These are phyloP conservation scores for Phytophthora litchii DNA, from an alignment of 352 stramenopile species.

Conservation along the genomic window DNA sequence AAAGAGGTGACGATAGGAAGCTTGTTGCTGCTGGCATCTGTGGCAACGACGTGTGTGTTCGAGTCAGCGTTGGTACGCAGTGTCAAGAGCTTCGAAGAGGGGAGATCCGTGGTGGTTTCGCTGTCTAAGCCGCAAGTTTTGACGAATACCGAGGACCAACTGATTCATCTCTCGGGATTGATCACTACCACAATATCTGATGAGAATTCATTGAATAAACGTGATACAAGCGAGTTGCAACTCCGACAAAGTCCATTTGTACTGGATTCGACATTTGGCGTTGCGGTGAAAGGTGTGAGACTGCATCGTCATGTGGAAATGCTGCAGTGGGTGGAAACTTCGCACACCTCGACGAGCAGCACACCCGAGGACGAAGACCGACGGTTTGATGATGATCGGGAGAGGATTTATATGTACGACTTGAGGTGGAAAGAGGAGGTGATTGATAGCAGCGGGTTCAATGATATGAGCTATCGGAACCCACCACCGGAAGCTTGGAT, in stretches of 20 bases:
- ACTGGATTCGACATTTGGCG: slow-evolving; percentile 61
- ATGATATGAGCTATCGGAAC: slow-evolving; percentile 71
- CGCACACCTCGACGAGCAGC: slow-evolving; percentile 56
- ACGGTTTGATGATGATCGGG: slow-evolving; percentile 52
- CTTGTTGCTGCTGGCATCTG: slow-evolving; percentile 53
- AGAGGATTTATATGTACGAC: slow-evolving; percentile 79
- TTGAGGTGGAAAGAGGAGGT: slow-evolving; percentile 57
- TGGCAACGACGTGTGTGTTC: slow-evolving; percentile 56
- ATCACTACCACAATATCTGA: slow-evolving; percentile 44
- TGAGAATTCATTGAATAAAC: slow-evolving; percentile 15
- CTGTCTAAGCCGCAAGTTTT: slow-evolving; percentile 31
- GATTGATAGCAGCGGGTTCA: slow-evolving; percentile 62
- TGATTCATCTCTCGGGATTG: slow-evolving; percentile 56
- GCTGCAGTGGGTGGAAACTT: slow-evolving; percentile 84
- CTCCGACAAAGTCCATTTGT: slow-evolving; percentile 57
- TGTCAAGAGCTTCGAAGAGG: slow-evolving; percentile 59
- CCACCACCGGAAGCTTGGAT: slow-evolving; percentile 64
- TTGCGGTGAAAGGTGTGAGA: slow-evolving; percentile 68
- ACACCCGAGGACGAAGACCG: slow-evolving; percentile 51
- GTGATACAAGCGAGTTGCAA: slow-evolving; percentile 12
- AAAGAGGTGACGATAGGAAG: slow-evolving; percentile 53
- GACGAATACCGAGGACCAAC: slow-evolving; percentile 27
- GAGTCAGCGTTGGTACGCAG: slow-evolving; percentile 60
- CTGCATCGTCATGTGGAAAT: slow-evolving; percentile 77
- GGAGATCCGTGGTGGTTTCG: slow-evolving; percentile 32